These are phyloP conservation scores for Flaveria brownii DNA, from an alignment of 129 eudicot genomes.

Conservation along the genomic window DNA sequence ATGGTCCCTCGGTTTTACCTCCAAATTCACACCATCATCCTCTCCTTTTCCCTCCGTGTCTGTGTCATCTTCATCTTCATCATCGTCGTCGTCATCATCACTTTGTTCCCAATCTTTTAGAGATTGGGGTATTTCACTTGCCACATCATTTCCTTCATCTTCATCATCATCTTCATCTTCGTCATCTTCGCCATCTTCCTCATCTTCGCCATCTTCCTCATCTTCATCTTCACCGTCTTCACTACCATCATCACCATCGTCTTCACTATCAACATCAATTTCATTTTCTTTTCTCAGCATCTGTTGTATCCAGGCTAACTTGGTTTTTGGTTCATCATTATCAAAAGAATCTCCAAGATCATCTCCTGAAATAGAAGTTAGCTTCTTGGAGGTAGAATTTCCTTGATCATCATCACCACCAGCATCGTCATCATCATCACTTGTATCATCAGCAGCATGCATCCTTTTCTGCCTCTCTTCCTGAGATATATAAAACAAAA, in stretches of 20 bases:
- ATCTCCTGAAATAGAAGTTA: constrained; percentile 78
- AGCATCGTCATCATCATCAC: constrained; percentile 66
- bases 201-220: constrained; percentile 38
- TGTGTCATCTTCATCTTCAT: constrained; percentile 49
- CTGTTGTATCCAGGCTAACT: constrained; percentile 65
- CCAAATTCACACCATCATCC: constrained; percentile 27
- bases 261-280: constrained; percentile 50
- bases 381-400: constrained; percentile 32
- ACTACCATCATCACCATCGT: constrained; percentile 45
- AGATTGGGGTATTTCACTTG: constrained; percentile 42
- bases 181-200: constrained; percentile 23
- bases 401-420: constrained; percentile 52
- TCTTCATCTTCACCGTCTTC: constrained; percentile 43
- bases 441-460: constrained; percentile 70
- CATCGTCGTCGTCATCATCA: constrained; percentile 67
- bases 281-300: constrained; percentile 53
- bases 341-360: constrained; percentile 92
- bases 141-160: constrained; percentile 28
- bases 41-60: constrained; percentile 47
- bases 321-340: constrained; percentile 50
- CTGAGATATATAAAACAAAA: constrained; percentile 42
- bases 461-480: constrained; percentile 85
- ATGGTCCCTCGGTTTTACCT: constrained; percentile 22
- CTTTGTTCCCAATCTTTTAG: constrained; percentile 98
- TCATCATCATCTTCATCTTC: constrained; percentile 38